A percentile compares a stretch with the other conserved stretches of the same genome.
Conservation (phyloP, 805 yeast genomes). For the Metschnikowia gruessii region DNA sequence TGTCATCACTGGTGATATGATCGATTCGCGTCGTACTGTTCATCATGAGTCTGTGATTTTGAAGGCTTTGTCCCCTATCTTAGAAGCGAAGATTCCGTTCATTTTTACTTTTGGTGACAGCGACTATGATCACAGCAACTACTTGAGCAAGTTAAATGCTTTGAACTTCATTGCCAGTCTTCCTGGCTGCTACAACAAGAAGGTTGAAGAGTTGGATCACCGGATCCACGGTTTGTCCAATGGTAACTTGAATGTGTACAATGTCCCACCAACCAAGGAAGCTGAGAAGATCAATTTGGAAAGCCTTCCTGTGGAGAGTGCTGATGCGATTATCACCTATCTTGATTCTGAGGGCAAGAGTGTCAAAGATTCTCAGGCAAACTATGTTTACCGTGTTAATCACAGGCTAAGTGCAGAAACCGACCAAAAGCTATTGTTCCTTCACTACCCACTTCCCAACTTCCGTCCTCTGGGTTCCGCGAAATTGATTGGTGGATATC, state of each 20-base stretch:
- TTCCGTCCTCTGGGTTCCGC: conserved; percentile 40
- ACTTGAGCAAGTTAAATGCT: conserved; percentile 18
- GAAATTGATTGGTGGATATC: conserved; percentile 37
- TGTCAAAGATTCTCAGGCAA: conserved; percentile 34
- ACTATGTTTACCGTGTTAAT: conserved; percentile 30
- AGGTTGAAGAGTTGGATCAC: conserved; percentile 13
- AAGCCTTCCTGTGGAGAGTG: conserved; percentile 12
- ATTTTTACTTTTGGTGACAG: conserved; percentile 41
- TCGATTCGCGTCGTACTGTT: conserved; percentile 27
- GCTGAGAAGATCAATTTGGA: conserved; percentile 8
- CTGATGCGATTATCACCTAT: conserved; percentile 28
- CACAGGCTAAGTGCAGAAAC: conserved; percentile 10
- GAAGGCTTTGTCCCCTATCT: conserved; percentile 34
- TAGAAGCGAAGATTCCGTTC: conserved; percentile 30
- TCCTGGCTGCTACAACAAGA: conserved; percentile 36
- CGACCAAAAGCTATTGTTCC: conserved; percentile 32
- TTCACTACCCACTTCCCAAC: conserved; percentile 43
- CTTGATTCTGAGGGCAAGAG: conserved; percentile 33
- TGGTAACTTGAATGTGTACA: conserved; percentile 30
- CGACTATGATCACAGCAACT: conserved; percentile 19
- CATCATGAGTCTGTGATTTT: conserved; percentile 31
- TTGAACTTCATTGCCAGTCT: conserved; percentile 31
- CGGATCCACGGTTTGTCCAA: conserved; percentile 37
- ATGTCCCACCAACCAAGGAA: conserved; percentile 5
- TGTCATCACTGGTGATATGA: conserved; percentile 41